Percentiles rank a stretch among this genome's conserved stretches.
phyloP scores from a whole-genome alignment of 2,329 filamentous ascomycete species.

The Aspergillus udagawae region DNA sequence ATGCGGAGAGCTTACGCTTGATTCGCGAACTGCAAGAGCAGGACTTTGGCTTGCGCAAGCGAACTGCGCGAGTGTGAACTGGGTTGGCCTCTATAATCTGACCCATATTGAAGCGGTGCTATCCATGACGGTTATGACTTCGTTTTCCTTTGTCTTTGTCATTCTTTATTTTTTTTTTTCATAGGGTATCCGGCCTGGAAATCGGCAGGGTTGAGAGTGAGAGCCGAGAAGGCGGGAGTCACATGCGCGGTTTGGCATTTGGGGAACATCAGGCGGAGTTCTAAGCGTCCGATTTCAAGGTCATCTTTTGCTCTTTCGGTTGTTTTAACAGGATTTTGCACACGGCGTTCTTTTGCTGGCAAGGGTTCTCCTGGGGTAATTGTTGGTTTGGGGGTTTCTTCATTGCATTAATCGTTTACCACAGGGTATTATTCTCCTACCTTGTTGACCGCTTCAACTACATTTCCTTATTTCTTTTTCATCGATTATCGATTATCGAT shows the following conservation, averaged over 20 bases:
- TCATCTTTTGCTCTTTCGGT: background rate
- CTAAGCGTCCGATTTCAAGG: background rate
- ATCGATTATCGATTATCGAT: background rate
- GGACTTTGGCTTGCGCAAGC: slow-evolving; percentile 42
- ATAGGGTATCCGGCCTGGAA: slow-evolving; percentile 13
- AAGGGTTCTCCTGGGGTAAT: background rate
- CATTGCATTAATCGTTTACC: background rate
- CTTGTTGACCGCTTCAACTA: background rate
- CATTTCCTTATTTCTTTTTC: background rate
- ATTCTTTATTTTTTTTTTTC: slow-evolving; percentile 11
- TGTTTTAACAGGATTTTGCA: background rate
- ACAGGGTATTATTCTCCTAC: background rate
- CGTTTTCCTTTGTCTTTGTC: slow-evolving; percentile 4
- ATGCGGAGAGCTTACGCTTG: slow-evolving; percentile 41
- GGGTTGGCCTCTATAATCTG: background rate
- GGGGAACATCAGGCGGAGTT: slow-evolving; percentile 14
- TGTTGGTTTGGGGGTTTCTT: background rate
- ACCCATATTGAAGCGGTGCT: background rate
- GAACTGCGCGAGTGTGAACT: slow-evolving; percentile 18
- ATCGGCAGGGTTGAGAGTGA: slow-evolving; percentile 5
- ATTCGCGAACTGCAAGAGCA: slow-evolving; percentile 45
- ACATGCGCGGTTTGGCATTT: slow-evolving; percentile 7
- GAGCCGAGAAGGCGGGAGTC: slow-evolving; percentile 1
- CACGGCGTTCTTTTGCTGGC: background rate
- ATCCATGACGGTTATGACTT: slow-evolving; percentile 1